Evolutionary conservation across 1,139 yeast genomes (phyloP).

Genomic region (Saccharomyces hybrid): DNA sequence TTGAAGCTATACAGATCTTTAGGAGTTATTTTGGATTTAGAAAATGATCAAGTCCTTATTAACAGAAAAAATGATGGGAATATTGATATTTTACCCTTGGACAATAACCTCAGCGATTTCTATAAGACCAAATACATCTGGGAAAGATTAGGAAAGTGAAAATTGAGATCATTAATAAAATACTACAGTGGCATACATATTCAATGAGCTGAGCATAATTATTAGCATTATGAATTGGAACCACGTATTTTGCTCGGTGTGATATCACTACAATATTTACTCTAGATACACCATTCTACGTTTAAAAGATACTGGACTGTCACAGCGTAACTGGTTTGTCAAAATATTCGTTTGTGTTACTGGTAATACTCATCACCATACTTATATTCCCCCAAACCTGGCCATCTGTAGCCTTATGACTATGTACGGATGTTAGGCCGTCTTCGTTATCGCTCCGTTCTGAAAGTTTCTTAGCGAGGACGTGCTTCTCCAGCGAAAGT

Average conservation of each 20-base stretch:
- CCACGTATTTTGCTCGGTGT: conserved; percentile 1
- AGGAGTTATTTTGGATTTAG: conserved; percentile 25
- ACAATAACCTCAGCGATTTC: conserved; percentile 21
- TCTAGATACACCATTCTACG: not conserved
- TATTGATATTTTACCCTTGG: conserved; percentile 22
- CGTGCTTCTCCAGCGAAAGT: conserved; percentile 16
- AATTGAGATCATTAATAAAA: not conserved
- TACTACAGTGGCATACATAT: not conserved
- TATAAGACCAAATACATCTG: conserved; percentile 27
- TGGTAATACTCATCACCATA: not conserved
- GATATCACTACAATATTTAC: not conserved
- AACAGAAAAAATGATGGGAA: conserved; percentile 12
- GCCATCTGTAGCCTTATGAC: not conserved
- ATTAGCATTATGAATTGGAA: not conserved
- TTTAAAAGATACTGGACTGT: not conserved
- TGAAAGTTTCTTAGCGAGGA: conserved; percentile 15
- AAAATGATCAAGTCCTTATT: conserved; percentile 23
- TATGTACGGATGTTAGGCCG: conserved; percentile 13
- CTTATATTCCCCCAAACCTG: not conserved
- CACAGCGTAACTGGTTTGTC: not conserved
- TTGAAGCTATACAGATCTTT: conserved; percentile 26
- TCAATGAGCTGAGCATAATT: not conserved
- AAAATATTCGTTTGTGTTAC: not conserved
- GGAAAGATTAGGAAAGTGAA: conserved; percentile 17
- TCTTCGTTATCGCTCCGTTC: conserved; percentile 10